phyloP scores from a whole-genome alignment of 805 yeast genomes.

The Wickerhamomyces tratensis region DNA sequence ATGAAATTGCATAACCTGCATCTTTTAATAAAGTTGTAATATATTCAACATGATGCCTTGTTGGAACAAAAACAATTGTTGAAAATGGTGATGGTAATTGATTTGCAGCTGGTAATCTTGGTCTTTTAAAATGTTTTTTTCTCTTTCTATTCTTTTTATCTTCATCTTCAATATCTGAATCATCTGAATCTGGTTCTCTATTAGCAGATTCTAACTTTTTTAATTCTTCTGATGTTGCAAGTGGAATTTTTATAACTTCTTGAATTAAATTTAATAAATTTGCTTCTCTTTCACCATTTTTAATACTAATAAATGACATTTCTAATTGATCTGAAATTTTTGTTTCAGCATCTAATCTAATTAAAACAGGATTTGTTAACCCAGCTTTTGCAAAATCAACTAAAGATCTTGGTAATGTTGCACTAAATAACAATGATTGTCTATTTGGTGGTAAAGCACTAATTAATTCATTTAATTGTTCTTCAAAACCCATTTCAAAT shows the following conservation, averaged over 20 bases:
- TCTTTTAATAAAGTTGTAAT: conserved; percentile 58
- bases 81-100: conserved; percentile 79
- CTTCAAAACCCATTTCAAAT: conserved; percentile 94
- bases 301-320: conserved; percentile 77
- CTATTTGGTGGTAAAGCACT: conserved; percentile 75
- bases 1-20: conserved; percentile 81
- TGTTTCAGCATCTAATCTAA: conserved; percentile 86
- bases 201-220: conserved; percentile 39
- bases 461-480: conserved; percentile 81
- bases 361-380: conserved; percentile 80
- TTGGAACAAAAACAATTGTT: conserved; percentile 91
- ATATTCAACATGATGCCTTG: conserved; percentile 96
- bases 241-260: conserved; percentile 76
- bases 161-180: conserved; percentile 39
- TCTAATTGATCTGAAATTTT: conserved; percentile 86
- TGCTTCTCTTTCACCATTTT: conserved; percentile 84
- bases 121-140: conserved; percentile 34
- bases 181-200: conserved; percentile 40
- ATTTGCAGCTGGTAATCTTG: conserved; percentile 66
- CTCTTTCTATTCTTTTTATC: conserved; percentile 26
- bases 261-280: conserved; percentile 69
- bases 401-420: conserved; percentile 84
- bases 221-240: conserved; percentile 63
- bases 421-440: conserved; percentile 87
- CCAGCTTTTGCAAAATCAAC: conserved; percentile 99